Evolutionary conservation across 352 stramenopile genomes (phyloP).

Genomic region (Globisporangium parvum): DNA sequence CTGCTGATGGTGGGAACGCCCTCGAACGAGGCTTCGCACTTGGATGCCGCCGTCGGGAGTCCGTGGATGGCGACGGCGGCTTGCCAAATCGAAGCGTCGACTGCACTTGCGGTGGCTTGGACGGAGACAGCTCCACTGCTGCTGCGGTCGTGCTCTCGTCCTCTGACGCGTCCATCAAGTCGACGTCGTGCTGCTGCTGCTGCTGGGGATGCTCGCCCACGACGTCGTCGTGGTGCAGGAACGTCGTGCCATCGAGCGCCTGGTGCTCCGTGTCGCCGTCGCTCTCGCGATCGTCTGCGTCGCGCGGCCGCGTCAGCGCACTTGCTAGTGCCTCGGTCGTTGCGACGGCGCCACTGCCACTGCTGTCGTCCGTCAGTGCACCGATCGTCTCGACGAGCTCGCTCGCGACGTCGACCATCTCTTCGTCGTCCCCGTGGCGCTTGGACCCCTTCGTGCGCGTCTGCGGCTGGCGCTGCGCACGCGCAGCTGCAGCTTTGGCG

Average conservation of each 20-base stretch:
- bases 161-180: constrained; percentile 1
- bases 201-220: constrained; percentile 7
- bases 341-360: not conserved
- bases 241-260: constrained; percentile 5
- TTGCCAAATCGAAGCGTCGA: too few species aligned
- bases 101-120: too few species aligned
- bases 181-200: not conserved
- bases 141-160: too few species aligned
- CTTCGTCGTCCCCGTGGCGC: constrained; percentile 8
- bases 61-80: too few species aligned
- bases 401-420: constrained; percentile 17
- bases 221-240: constrained; percentile 12
- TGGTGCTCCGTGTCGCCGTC: constrained; percentile 4
- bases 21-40: too few species aligned
- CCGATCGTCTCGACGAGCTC: constrained; percentile 13
- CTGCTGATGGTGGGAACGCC: not conserved
- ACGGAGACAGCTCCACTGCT: too few species aligned
- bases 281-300: not conserved
- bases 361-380: not conserved
- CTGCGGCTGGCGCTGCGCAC: not conserved
- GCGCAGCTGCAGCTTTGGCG: constrained; percentile 3
- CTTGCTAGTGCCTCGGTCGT: not conserved
- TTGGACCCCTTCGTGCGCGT: constrained; percentile 1
- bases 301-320: not conserved
- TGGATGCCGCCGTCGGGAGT: too few species aligned